phyloP scores from a whole-genome alignment of 2,329 filamentous ascomycete genomes.

The Pestalotiopsis fici region DNA sequence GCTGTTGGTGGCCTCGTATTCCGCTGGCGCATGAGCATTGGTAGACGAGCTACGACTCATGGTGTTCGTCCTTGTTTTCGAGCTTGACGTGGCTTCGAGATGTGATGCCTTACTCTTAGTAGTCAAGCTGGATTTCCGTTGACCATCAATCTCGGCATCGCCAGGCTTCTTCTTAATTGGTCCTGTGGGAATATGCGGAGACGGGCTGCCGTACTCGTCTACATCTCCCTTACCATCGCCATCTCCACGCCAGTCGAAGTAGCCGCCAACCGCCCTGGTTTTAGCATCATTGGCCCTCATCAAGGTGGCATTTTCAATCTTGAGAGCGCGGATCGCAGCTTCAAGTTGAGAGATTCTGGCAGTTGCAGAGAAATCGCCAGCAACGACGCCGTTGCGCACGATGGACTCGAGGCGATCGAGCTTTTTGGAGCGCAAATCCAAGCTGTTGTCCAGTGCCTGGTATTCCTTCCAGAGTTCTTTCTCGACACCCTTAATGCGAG shows the following conservation, averaged over 20 bases:
- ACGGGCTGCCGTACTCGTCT: conserved; percentile 46
- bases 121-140: conserved; percentile 26
- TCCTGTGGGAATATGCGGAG: conserved; percentile 55
- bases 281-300: conserved; percentile 63
- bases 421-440: conserved; percentile 79
- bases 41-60: conserved; percentile 27
- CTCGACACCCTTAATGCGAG: conserved; percentile 82
- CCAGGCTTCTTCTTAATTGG: conserved; percentile 31
- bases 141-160: background rate
- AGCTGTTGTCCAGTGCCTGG: conserved; percentile 77
- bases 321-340: conserved; percentile 63
- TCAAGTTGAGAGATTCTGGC: conserved; percentile 55
- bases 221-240: conserved; percentile 36
- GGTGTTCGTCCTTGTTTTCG: conserved; percentile 21
- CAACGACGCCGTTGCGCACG: conserved; percentile 65
- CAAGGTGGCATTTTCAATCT: conserved; percentile 70
- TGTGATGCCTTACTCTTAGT: conserved; percentile 37
- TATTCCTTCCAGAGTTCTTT: conserved; percentile 91
- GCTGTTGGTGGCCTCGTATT: background rate
- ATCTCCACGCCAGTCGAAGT: conserved; percentile 36
- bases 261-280: conserved; percentile 34
- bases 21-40: background rate
- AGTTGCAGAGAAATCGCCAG: conserved; percentile 44
- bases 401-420: conserved; percentile 84
- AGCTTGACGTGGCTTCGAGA: conserved; percentile 25